Evolutionary conservation across 2,329 filamentous ascomycete genomes (phyloP).

Genomic region (Colletotrichum zoysiae): DNA sequence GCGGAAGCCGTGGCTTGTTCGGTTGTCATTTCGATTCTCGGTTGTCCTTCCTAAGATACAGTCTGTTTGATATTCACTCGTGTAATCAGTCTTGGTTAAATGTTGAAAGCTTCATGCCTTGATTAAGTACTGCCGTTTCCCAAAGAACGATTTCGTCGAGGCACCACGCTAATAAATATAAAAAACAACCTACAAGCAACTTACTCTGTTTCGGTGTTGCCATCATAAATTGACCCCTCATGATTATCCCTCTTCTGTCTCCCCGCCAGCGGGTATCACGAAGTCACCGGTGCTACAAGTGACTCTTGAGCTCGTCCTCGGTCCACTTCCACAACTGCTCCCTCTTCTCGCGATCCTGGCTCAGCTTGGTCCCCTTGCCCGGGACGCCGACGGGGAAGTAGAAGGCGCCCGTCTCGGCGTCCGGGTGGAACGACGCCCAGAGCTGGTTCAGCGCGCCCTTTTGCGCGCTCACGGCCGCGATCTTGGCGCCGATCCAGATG

Average conservation of each 20-base stretch:
- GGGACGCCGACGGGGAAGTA: slow-evolving; percentile 51
- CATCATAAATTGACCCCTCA: neutral
- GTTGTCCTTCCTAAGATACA: slow-evolving; percentile 24
- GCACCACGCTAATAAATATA: slow-evolving; percentile 8
- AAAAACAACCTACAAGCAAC: neutral
- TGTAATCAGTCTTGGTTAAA: neutral
- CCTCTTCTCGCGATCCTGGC: slow-evolving; percentile 46
- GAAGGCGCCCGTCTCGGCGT: slow-evolving; percentile 48
- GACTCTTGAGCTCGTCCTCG: slow-evolving; percentile 48
- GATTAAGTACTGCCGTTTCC: neutral
- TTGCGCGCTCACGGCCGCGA: slow-evolving; percentile 45
- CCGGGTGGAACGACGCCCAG: slow-evolving; percentile 49
- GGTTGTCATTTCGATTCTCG: slow-evolving; percentile 23
- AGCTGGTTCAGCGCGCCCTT: slow-evolving; percentile 46
- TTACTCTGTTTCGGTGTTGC: neutral
- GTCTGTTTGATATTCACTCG: neutral
- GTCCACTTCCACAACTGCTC: slow-evolving; percentile 54
- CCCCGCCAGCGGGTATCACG: slow-evolving; percentile 10
- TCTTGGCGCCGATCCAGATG: slow-evolving; percentile 88
- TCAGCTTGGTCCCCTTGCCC: slow-evolving; percentile 43
- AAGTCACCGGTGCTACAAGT: slow-evolving; percentile 11
- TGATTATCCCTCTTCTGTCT: neutral
- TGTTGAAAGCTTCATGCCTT: neutral
- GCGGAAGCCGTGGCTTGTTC: neutral
- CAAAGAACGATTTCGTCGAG: neutral